Base-by-base conservation (phyloP, 2,329 filamentous ascomycete genomes). In the Diaporthe australafricana region DNA sequence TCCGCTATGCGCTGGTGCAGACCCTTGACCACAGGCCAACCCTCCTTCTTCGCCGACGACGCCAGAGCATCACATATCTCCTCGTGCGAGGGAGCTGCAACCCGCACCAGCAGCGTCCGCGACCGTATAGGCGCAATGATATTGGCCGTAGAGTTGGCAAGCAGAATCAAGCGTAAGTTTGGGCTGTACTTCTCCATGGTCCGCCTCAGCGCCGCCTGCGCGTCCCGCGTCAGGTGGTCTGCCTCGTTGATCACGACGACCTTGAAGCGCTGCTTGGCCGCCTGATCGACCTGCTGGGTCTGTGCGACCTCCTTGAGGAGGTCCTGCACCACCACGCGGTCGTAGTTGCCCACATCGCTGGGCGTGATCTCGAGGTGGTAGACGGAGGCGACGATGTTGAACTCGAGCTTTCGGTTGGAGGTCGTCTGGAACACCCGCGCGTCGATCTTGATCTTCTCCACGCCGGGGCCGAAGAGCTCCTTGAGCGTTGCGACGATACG, bases 361-460 rank as follows among this genome's bases (percentile, higher is more conserved):
- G 96, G 96, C 9, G 96, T 99, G 79, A 99, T 99, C 82, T 99
- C 96, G 77, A 99, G 92, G 82, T 99, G 96, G 84, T 99, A 99
- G 75, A 98, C 91, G 0, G 96, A 98, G 55, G 95, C 92, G 69
- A 99, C 96, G 75, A 99, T 97, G 85, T 98, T 99, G 89, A 99
- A 99, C 84, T 99, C 96, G 77, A 99, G 92, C 84, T 99, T 99
- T 80, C 96, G 94, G 83, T 98, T 98, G 79, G 92, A 93, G 27
- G 91, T 95, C 1, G 96, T 98, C 83, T 98, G 95, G 85, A 99
- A 99, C 72, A 98, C 93, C 75, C 96, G 93, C 16, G 95, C 94
- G 80, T 99, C 96, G 83, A 99, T 98, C 86, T 98, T 98, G 88
- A 99, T 99, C 88, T 98, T 98, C 80, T 99, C 97, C n/a, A 98